phyloP scores from a whole-genome alignment of 2,329 filamentous ascomycete genomes.

The Aspergillus sclerotialis region DNA sequence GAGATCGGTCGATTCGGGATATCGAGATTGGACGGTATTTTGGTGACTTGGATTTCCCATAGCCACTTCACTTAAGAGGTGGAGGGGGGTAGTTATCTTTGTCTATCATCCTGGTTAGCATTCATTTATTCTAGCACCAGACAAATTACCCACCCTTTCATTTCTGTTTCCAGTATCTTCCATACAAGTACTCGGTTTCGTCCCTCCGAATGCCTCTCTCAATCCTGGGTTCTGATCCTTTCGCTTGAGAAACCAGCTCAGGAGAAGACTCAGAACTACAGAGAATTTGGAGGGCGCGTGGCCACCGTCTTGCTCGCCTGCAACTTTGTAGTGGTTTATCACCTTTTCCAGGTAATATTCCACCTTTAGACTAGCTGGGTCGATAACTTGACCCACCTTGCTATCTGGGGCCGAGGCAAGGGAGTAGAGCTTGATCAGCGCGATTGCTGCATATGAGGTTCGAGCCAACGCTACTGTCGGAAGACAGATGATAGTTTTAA shows the following conservation, averaged over 20 bases:
- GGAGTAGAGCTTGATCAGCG: constrained; percentile 68
- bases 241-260: constrained; percentile 57
- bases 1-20: no score
- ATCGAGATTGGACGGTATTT: constrained; percentile 1
- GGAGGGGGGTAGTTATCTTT: constrained; percentile 24
- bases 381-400: constrained; percentile 63
- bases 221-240: constrained; percentile 28
- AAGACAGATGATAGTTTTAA: constrained; percentile 53
- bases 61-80: constrained; percentile 36
- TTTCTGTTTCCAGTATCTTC: constrained; percentile 3
- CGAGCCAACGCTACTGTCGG: constrained; percentile 67
- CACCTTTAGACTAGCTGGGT: constrained; percentile 58
- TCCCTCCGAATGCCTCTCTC: constrained; percentile 16
- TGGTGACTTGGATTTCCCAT: constrained; percentile 26
- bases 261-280: constrained; percentile 63
- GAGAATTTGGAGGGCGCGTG: constrained; percentile 64
- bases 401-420: constrained; percentile 57
- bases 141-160: constrained; percentile 5
- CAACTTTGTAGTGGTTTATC: constrained; percentile 59
- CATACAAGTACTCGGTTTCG: no score
- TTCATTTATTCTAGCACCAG: background rate
- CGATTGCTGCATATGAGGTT: constrained; percentile 63
- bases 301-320: constrained; percentile 57
- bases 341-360: constrained; percentile 63
- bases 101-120: constrained; percentile 6